Evolutionary conservation across 2,329 filamentous ascomycete species (phyloP), one percentile per base, ranked within the genome.

Genomic region (Ascochyta viciae-villosae): DNA sequence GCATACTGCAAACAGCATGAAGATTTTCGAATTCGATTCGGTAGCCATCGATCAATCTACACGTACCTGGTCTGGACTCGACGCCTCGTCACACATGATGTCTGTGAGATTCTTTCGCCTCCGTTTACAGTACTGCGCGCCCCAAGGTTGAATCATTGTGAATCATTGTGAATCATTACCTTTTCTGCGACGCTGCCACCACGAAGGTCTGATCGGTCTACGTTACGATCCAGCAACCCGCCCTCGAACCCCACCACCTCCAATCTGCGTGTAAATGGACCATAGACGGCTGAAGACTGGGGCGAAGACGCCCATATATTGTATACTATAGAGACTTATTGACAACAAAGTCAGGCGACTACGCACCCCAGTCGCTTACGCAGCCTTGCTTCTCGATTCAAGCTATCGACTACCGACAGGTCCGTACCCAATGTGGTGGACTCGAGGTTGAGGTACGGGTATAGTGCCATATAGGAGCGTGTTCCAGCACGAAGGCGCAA

Each of bases 401-500:
- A 26, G 42, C 12, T 9, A 43, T 50, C 52, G 60, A 59, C 38
- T 47, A 35, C 48, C 43, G 47, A 33, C 57, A 49, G 48, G 61
- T 71, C 67, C 72, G 70, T 66, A 60, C 58, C 64, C 60, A 57
- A 70, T 65, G 40, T 34, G 62, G 70, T 53, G 54, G 53, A 31
- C 15, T 55, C 23, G 34, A 48, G 53, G 42, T 54, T 41, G 24
- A 41, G 34, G 44, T 41, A 58, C 19, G 42, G 49, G 37, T 15
- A 63, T 57, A 54, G 31, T 44, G 60, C 57, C 66, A 66, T 70
- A 72, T 66, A 71, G 62, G 51, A 58, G 56, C 51, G 45, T 60
- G 52, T 45, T 50, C 60, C 60, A 59, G 61, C 55, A 23, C 19
- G 22, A 38, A 10, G 38, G n/a, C 12, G 4, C 24, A 19, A 31